Evolutionary conservation across 169 alveolate genomes (phyloP).

Genomic region (Plasmodium adleri): DNA sequence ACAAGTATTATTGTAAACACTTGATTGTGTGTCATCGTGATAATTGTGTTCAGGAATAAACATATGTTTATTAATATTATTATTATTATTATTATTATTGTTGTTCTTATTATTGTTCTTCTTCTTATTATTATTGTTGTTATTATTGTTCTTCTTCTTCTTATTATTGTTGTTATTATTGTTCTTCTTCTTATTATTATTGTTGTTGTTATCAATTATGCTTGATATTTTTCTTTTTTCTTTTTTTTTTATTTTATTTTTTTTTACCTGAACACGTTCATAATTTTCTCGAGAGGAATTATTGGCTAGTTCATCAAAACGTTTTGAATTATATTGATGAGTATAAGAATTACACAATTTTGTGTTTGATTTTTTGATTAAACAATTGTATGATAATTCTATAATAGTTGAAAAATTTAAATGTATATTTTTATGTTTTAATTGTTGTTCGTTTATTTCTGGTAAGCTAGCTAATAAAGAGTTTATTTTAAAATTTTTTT

Average conservation of each 20-base stretch:
- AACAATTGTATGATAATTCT: constrained; percentile 23
- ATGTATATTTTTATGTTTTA: background rate
- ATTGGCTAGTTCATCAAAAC: background rate
- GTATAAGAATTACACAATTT: background rate
- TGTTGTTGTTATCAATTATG: background rate
- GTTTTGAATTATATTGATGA: no score
- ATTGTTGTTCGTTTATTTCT: constrained; percentile 22
- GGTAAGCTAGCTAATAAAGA: constrained; percentile 49
- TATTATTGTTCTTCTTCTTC: no score
- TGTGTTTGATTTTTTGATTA: background rate
- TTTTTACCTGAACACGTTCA: background rate
- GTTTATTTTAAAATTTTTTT: constrained; percentile 11
- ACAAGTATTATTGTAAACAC: no score
- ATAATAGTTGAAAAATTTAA: constrained; percentile 31
- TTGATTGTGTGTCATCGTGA: no score
- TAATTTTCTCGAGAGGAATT: background rate
- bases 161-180: no score
- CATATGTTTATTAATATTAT: no score
- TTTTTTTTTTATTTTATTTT: background rate
- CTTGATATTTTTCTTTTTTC: background rate
- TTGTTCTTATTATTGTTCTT: no score
- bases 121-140: no score
- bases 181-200: background rate
- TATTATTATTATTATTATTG: no score
- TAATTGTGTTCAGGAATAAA: no score